Evolutionary conservation across 148 eudicot genomes (phyloP), one percentile per base, ranked within the genome.

Genomic region (Vaccinium darrowii): DNA sequence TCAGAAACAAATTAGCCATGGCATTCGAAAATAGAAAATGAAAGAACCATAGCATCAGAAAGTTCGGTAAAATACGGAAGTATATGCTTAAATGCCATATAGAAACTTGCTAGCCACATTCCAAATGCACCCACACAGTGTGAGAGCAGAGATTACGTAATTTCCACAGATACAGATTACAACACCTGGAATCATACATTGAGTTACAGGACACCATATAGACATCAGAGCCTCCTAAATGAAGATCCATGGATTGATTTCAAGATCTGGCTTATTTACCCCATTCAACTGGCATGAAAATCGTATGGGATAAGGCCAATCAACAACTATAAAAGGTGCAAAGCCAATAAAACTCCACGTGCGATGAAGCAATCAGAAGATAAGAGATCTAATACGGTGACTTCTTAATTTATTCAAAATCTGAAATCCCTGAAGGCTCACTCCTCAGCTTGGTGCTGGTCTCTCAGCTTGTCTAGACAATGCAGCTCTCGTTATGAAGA

Each of bases 1-100:
- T 52, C 11, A 27, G 27, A 67, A 86, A 62, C 10, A 79, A 60
- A 79, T 53, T 13, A 36, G 79, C 62, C 56, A n/a, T 39, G 78
- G 25, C 27, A 16, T 18, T 43, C 27, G 18, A 43, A 62, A 43
- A 13, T 13, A 81, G n/a, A 50, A 4, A 62, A 4, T 12, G 30
- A 6, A 51, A 73, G 23, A 77, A 51, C 80, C 8, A 1, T 23
- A 77, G 5, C 6, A 2, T 51, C 54, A 76, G 13, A 77, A 78
- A 52, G 33, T 78, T 50, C 36, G 10, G 23, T 49, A 14, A 49
- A 50, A 47, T 39, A 16, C 15, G 63, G 30, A 79, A 58, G 47
- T 60, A 19, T 63, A 19, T 21, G 33, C 30, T 47, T n/a, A 50
- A 53, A 81, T 62, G 21, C 50, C 73, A 6, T 47, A 13, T 60